Base-by-base conservation (phyloP, 1,284 basidiomycete species). In the Cryptococcus sp. region DNA sequence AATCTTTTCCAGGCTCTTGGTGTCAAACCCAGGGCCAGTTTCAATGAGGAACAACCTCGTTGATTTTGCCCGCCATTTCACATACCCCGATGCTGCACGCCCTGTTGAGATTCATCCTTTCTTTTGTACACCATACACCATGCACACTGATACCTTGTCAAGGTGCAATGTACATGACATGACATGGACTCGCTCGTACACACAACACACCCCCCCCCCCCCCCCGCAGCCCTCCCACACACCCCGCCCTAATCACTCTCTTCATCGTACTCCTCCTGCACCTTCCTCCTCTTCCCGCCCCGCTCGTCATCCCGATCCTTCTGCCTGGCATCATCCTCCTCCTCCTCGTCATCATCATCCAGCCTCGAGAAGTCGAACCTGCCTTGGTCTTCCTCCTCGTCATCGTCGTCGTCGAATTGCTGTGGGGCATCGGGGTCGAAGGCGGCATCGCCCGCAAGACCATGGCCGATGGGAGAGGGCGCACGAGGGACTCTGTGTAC, bases 291-390 rank as follows among this genome's bases (percentile, higher is more conserved):
- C 57, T 64, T 67, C 28, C 50, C 57, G 20, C 55, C 53, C 36
- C 54, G 43, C 28, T 60, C 58, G 6, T 57, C 57, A 16, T 53
- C 28, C 28, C 28, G 28, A 33, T 33, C 51, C n/a, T 61, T n/a
- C 47, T 35, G 47, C 38, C 47, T 62, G 46, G 16, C 56, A 9
- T 56, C 59, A 9, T 44, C 45, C 12, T 57, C 62, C 21, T 60
- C 61, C 21, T 65, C 61, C 20, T 52, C 58, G 64, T 82, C 80
- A 67, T 89, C 87, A 70, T 88, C 83, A 28, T 80, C n/a, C n/a
- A n/a, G n/a, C 80, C 62, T 89, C 87, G 24, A 39, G 33, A 46
- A 45, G 52, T 46, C 47, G 16, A 46, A 46, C 28, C 5, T 38
- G 33, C 6, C 48, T 36, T 38, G 33, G 18, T 35, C 53, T 55